Conservation (phyloP, 805 yeast species). For the Saccharomycopsis fodiens region DNA sequence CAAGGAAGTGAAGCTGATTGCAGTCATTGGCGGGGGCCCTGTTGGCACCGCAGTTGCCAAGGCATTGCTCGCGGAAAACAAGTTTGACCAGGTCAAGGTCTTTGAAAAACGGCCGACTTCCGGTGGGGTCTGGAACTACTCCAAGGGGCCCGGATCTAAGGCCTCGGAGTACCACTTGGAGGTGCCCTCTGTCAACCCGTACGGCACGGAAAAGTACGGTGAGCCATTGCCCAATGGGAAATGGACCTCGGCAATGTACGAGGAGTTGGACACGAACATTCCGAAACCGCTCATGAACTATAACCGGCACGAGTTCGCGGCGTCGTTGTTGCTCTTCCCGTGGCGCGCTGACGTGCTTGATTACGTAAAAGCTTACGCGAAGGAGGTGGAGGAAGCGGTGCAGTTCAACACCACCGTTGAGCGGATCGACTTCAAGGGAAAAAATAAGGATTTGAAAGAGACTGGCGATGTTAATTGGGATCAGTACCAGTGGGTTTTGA, state of each 20-base stretch:
- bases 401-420: slow-evolving; percentile 42
- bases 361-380: slow-evolving; percentile 52
- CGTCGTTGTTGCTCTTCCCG: slow-evolving; percentile 46
- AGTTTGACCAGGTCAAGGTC: slow-evolving; percentile 41
- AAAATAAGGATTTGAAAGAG: background rate
- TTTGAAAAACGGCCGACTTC: slow-evolving; percentile 50
- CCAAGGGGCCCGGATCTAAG: slow-evolving; percentile 23
- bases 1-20: slow-evolving; percentile 33
- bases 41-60: slow-evolving; percentile 60
- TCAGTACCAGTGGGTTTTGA: slow-evolving; percentile 37
- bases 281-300: slow-evolving; percentile 62
- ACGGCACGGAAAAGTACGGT: slow-evolving; percentile 24
- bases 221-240: slow-evolving; percentile 24
- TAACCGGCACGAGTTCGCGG: slow-evolving; percentile 42
- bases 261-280: slow-evolving; percentile 62
- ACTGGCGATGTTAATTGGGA: slow-evolving; percentile 11
- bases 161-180: slow-evolving; percentile 6
- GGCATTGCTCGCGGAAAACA: slow-evolving; percentile 47
- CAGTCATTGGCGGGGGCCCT: slow-evolving; percentile 76
- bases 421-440: slow-evolving; percentile 25
- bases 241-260: slow-evolving; percentile 54
- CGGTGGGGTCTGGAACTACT: slow-evolving; percentile 82
- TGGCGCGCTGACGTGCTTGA: slow-evolving; percentile 49
- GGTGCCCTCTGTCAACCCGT: slow-evolving; percentile 29
- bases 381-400: slow-evolving; percentile 35